Base-by-base conservation (phyloP, 192 early-diverging fungal genomes). In the Chytriomyces confervae region DNA sequence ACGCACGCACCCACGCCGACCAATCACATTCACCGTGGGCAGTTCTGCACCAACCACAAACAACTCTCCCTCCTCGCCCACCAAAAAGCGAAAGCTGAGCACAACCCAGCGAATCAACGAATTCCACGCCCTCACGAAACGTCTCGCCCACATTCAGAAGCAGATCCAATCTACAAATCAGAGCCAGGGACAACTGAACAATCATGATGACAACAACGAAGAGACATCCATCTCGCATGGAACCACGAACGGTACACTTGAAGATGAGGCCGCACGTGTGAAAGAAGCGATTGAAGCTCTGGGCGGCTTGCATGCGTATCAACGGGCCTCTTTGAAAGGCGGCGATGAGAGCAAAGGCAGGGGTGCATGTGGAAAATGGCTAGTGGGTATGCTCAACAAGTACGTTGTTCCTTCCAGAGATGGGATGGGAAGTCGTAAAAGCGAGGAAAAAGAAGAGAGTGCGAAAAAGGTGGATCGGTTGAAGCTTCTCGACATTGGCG, bases 231-330 rank as follows among this genome's bases (percentile, higher is more conserved):
- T 36, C 36, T 36, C 36, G 36, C 36, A 36, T 36, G 36, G 36
- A 36, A 36, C 36, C 36, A 36, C 36, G 36, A 36, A 36, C 3
- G 53, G 20, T n/a, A 13, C 53, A n/a, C 20, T 57, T 20, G 5
- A 57, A 57, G 16, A 13, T 20, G 16, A 57, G 53, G 53, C 53
- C 53, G 53, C 53, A 57, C 16, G 20, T 20, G 20, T 57, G 16
- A 16, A 20, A 13, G 20, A 20, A 57, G 16, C 13, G 53, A 79
- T 97, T 78, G 88, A 93, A 20, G 80, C 83, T 10, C 85, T 97
- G 73, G 96, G 96, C 27, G 96, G 96, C 0, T 77, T 97, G 45
- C 90, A 97, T 71, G 92, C 91, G 80, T 97, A 97, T 75, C 96
- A 97, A 62, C 87, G 90, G 62, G 96, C 96, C 0, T 92, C 90